phyloP scores from a whole-genome alignment of 1,284 basidiomycete genomes.

The Wallemia hederae region DNA sequence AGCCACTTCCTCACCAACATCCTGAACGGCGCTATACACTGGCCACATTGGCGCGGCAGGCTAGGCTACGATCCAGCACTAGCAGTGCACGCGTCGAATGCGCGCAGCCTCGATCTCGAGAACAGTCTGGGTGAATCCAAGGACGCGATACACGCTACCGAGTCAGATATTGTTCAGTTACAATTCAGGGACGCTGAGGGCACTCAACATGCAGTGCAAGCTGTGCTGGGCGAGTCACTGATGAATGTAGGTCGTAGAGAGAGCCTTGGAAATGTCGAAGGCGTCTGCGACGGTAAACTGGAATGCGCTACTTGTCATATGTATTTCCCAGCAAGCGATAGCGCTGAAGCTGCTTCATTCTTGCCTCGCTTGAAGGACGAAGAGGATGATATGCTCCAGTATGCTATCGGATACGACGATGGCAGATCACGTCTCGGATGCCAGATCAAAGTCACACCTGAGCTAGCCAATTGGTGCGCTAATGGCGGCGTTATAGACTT shows the following conservation, averaged over 20 bases:
- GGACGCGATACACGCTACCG: background rate
- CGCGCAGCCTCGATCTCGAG: background rate
- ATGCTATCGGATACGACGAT: slow-evolving; percentile 13
- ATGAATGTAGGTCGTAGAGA: slow-evolving; percentile 14
- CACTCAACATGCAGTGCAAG: slow-evolving; percentile 7
- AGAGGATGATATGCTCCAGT: slow-evolving; percentile 18
- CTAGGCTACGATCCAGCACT: slow-evolving; percentile 22
- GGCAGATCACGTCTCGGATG: slow-evolving; percentile 16
- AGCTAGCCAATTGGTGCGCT: slow-evolving; percentile 13
- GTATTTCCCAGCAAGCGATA: slow-evolving; percentile 10
- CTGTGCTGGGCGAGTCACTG: slow-evolving; percentile 12
- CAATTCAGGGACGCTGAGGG: slow-evolving; percentile 5
- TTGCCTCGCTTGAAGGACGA: slow-evolving; percentile 12
- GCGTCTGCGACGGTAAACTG: slow-evolving; percentile 17
- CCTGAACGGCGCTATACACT: slow-evolving; percentile 13
- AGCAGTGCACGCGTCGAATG: background rate
- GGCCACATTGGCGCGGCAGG: slow-evolving; percentile 33
- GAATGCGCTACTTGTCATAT: slow-evolving; percentile 20
- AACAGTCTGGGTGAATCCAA: background rate
- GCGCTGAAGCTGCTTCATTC: slow-evolving; percentile 8
- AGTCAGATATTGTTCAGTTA: background rate
- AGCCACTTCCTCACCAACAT: slow-evolving; percentile 26
- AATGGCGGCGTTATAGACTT: slow-evolving; percentile 13
- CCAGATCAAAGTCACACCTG: slow-evolving; percentile 15
- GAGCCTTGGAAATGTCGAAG: slow-evolving; percentile 16